These are phyloP conservation scores for Ogataea saltuana DNA, from an alignment of 805 yeast species.

Conservation along the genomic window DNA sequence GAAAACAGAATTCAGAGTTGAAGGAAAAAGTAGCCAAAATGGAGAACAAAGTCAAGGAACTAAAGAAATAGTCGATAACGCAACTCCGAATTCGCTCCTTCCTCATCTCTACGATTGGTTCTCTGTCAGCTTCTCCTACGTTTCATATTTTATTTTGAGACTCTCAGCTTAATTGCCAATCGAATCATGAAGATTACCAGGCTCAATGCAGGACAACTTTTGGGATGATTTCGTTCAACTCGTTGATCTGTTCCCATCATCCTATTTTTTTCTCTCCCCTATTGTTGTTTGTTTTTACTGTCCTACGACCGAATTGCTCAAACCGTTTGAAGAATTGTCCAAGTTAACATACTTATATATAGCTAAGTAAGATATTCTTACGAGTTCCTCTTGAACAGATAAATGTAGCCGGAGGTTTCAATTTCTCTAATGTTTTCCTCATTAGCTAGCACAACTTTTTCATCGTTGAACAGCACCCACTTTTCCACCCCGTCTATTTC, in stretches of 20 bases:
- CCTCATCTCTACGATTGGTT: not conserved
- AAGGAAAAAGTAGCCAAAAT: slow-evolving; percentile 36
- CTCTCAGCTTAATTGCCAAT: not conserved
- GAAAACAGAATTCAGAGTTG: slow-evolving; percentile 50
- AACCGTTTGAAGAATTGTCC: slow-evolving; percentile 2
- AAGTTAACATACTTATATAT: slow-evolving; percentile 9
- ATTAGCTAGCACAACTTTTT: slow-evolving; percentile 69
- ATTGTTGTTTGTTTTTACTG: slow-evolving; percentile 2
- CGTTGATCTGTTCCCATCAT: not conserved
- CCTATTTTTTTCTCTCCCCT: not conserved
- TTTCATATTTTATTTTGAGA: not conserved
- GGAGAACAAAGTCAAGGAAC: slow-evolving; percentile 29
- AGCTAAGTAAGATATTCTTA: slow-evolving; percentile 8
- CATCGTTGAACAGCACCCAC: slow-evolving; percentile 89
- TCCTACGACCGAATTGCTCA: slow-evolving; percentile 8
- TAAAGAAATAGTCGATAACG: slow-evolving; percentile 14
- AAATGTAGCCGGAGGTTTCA: slow-evolving; percentile 49
- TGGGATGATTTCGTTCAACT: not conserved
- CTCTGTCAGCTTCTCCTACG: too few species aligned
- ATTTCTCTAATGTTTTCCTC: slow-evolving; percentile 45
- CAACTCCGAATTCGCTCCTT: not conserved
- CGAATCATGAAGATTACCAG: not conserved
- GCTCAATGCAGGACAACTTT: not conserved
- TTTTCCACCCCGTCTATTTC: slow-evolving; percentile 39
- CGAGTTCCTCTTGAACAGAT: slow-evolving; percentile 37